Base-by-base conservation (phyloP, 1,284 basidiomycete genomes). In the Heliocybe sulcata region DNA sequence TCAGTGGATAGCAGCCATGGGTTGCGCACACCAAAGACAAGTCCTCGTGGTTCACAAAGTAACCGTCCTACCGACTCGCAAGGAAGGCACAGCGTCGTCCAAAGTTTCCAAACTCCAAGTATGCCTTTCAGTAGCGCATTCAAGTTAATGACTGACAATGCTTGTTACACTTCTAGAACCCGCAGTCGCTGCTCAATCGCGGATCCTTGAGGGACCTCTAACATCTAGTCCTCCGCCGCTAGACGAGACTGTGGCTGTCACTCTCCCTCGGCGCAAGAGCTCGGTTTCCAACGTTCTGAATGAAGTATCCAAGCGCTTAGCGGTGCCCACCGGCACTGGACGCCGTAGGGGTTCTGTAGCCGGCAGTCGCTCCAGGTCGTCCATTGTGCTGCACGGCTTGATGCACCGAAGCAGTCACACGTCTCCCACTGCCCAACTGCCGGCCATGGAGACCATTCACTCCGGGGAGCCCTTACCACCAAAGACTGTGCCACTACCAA, bases 221-320 rank as follows among this genome's bases (percentile, higher is more conserved):
- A 9, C 38, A 16, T n/a, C 38, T 6, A 42, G 38, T n/a, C 38
- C 38, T 16, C 12, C 12, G 16, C 4, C 6, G 19, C 6, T 42
- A 3, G 38, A 42, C 12, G 38, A 20, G 38, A n/a, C 16, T 20
- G 38, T 20, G 8, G 19, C 4, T 6, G 38, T 3, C 38, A 20
- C 6, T n/a, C 3, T 4, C 38, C 38, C 16, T 20, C 16, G 48
- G 48, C 10, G 51, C 55, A 23, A 50, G 52, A 0, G 53, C 54
- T 52, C 25, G 52, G 19, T 61, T 55, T 51, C 57, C 53, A 2
- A 42, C 19, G 48, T 35, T 31, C 16, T 26, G 54, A 19, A 25
- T 31, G 10, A 35, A 53, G 25, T 45, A 29, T 42, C 51, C 16
- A 42, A 42, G 38, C 16, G 38, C 38, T 20, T 42, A 16, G 38